Conservation (phyloP, 75 land plant genomes). For the Isoetes taiwanensis region DNA sequence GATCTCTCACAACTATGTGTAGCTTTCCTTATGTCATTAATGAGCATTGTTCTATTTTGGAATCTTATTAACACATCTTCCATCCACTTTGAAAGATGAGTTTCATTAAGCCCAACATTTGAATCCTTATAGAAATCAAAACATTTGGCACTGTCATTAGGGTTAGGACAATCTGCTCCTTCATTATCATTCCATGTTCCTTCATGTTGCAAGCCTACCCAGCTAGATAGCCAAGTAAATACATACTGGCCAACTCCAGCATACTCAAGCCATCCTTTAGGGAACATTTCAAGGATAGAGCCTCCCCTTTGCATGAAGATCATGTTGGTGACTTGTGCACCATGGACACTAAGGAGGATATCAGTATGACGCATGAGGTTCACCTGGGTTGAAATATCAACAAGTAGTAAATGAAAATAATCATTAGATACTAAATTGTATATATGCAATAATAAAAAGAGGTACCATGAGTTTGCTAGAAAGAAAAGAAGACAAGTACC, state of each 20-base stretch:
- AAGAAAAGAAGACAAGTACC: conserved; percentile 10
- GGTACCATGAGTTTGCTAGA: background rate
- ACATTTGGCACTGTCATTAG: conserved; percentile 17
- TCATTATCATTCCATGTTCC: conserved; percentile 62
- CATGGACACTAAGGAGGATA: conserved; percentile 51
- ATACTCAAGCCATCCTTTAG: conserved; percentile 65
- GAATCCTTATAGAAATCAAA: conserved; percentile 28
- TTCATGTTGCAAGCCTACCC: conserved; percentile 47
- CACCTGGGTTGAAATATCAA: conserved; percentile 27
- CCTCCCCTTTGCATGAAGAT: conserved; percentile 58
- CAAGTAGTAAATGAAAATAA: background rate
- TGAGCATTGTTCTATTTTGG: background rate
- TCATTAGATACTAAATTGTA: background rate
- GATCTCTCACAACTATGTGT: too few species aligned
- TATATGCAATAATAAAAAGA: too few species aligned
- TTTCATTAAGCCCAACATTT: conserved; percentile 36
- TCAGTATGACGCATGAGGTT: conserved; percentile 51
- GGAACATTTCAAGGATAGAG: conserved; percentile 73
- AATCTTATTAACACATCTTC: conserved; percentile 14
- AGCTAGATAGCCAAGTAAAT: conserved; percentile 44
- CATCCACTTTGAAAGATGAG: conserved; percentile 31
- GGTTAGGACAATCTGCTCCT: conserved; percentile 36
- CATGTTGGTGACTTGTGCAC: conserved; percentile 75
- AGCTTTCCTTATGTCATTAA: too few species aligned
- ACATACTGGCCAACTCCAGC: conserved; percentile 66